These are phyloP conservation scores for Xylariomycetidae sp. DNA, from an alignment of 2,329 filamentous ascomycete species.

Conservation along the genomic window DNA sequence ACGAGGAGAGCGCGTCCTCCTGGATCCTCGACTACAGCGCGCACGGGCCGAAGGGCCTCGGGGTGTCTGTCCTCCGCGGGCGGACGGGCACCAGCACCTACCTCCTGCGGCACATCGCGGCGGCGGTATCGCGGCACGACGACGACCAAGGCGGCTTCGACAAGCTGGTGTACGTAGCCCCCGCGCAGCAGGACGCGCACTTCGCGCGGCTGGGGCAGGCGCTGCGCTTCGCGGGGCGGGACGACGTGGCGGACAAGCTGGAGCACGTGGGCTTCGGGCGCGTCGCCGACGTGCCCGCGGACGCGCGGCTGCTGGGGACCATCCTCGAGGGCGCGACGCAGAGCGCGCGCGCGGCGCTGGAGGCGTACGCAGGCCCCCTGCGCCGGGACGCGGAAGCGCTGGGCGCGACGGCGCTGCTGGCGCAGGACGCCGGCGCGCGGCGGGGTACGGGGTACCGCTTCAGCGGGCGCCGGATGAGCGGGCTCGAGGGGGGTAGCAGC, in stretches of 20 bases:
- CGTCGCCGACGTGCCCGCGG: constrained; percentile 38
- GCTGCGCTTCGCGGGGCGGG: constrained; percentile 30
- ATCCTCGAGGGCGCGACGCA: constrained; percentile 8
- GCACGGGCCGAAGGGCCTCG: constrained; percentile 60
- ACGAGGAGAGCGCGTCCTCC: constrained; percentile 53
- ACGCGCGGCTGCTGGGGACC: constrained; percentile 45
- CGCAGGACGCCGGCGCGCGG: constrained; percentile 44
- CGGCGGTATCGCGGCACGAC: constrained; percentile 56
- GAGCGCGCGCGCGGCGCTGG: constrained; percentile 1
- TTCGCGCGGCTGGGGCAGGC: constrained; percentile 28
- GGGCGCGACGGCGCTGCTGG: constrained; percentile 8
- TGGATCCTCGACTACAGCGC: constrained; percentile 65
- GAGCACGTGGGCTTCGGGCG: constrained; percentile 42
- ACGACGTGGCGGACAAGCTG: constrained; percentile 27
- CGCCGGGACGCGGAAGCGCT: constrained; percentile 10
- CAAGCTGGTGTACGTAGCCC: constrained; percentile 35
- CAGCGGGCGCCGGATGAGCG: constrained; percentile 76
- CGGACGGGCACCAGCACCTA: constrained; percentile 60
- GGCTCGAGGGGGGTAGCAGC: constrained; percentile 79
- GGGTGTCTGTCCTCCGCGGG: constrained; percentile 60
- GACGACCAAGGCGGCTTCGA: constrained; percentile 40
- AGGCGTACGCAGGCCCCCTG: constrained; percentile 1
- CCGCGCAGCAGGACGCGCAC: constrained; percentile 29
- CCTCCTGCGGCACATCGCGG: constrained; percentile 63
- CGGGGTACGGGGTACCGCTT: constrained; percentile 48